These are phyloP conservation scores for Oleoguttula mirabilis DNA, from an alignment of 495 filamentous ascomycete species.

Conservation along the genomic window DNA sequence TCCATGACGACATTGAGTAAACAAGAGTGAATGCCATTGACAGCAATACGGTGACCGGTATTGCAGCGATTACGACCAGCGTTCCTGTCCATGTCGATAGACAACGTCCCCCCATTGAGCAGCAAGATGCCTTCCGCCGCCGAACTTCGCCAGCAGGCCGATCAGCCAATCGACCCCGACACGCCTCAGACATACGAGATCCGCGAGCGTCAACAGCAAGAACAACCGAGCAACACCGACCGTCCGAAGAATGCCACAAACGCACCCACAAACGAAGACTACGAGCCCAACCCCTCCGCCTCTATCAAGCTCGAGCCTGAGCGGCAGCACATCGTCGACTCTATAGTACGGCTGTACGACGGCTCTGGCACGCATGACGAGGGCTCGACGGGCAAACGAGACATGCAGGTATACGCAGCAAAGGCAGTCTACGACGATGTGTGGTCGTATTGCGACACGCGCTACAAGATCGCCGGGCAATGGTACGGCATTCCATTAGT, in stretches of 20 bases:
- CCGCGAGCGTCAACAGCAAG: conserved; percentile 28
- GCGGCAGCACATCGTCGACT: conserved; percentile 30
- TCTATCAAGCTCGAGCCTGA: conserved; percentile 29
- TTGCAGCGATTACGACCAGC: too few relatives aligned
- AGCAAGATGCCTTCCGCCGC: too few relatives aligned
- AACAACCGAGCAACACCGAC: conserved; percentile 23
- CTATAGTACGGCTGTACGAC: conserved; percentile 34
- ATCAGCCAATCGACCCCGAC: too few relatives aligned
- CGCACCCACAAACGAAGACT: conserved; percentile 32
- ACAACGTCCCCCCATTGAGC: too few relatives aligned
- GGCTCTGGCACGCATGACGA: conserved; percentile 36
- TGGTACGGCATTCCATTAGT: conserved; percentile 40
- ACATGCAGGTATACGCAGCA: conserved; percentile 38
- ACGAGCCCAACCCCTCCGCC: conserved; percentile 33
- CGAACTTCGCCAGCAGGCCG: too few relatives aligned
- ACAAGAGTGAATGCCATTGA: too few relatives aligned
- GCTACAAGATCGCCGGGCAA: conserved; percentile 40
- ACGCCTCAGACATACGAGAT: conserved; percentile 7
- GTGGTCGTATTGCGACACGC: conserved; percentile 39
- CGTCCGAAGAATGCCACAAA: conserved; percentile 26
- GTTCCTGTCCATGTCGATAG: too few relatives aligned
- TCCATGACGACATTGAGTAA: too few relatives aligned
- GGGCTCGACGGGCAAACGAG: too few relatives aligned
- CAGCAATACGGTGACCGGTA: too few relatives aligned
- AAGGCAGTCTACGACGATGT: conserved; percentile 39